Evolutionary conservation across 2,329 filamentous ascomycete genomes (phyloP), one percentile per base, ranked within the genome.

Genomic region (Leptographium wingfieldii): DNA sequence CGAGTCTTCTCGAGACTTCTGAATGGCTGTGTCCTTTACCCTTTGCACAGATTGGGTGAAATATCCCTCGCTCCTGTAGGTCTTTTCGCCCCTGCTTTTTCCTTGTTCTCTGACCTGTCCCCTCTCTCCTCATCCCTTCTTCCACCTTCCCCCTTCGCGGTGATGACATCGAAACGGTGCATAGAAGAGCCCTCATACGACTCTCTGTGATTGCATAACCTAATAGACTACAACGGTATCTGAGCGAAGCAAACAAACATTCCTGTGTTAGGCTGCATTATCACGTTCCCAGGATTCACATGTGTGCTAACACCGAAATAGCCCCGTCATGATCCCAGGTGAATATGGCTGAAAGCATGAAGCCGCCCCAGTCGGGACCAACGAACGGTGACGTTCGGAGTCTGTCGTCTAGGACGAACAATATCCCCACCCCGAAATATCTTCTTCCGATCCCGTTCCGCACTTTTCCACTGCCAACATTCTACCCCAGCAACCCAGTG

Each of bases 181-280:
- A 75, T 77, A 85, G 80, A 81, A 79, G 76, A 75, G 72, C 76
- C 76, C 53, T 79, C 79, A 77, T 78, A 72, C 76, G 74, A 77
- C 70, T 76, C 81, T 82, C 80, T 65, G 74, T 86, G 84, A 79
- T 75, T 74, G 81, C 79, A 77, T 77, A 80, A 80, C 69, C 72
- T 73, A 83, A 85, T 87, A 88, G 88, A 94, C 89, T 94, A 94
- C 88, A 92, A 94, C 89, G 89, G 89, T 94, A 94, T 94, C 89
- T 94, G 89, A 94, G 81, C 80, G 77, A 77, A 73, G 64, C 54
- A 31, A 54, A 29, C 1, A 35, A 35, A 11, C 16, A 35, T 33
- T 48, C 43, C 27, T 46, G 3, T 38, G 19, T 33, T 5, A 11
- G 3, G 19, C 29, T 22, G 5, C 16, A 22, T 6, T 10, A n/a